These are phyloP conservation scores for Fusarium pilosicola DNA, from an alignment of 2,329 filamentous ascomycete genomes.

Conservation along the genomic window DNA sequence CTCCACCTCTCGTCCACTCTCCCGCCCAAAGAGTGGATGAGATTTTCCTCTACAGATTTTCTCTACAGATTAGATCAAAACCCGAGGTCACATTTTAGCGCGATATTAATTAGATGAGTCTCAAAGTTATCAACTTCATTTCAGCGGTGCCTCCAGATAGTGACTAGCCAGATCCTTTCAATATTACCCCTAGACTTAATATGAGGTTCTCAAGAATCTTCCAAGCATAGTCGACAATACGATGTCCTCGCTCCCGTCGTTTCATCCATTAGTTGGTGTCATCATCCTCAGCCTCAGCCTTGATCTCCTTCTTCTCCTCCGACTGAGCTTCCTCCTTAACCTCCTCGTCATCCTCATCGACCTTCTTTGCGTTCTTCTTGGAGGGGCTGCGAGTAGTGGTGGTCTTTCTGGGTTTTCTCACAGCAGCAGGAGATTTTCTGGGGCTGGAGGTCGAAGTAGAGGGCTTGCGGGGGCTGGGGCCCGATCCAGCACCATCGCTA, in stretches of 20 bases:
- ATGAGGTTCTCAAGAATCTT: neutral
- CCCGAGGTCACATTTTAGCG: neutral
- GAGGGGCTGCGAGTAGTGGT: constrained; percentile 43
- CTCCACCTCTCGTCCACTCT: neutral
- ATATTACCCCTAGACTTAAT: neutral
- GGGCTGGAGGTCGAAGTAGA: constrained; percentile 29
- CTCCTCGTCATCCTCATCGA: constrained; percentile 42
- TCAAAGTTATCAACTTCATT: neutral
- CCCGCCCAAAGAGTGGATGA: neutral
- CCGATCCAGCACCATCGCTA: constrained; percentile 26
- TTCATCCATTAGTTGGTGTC: neutral
- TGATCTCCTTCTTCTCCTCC: constrained; percentile 19
- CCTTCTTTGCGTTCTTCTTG: constrained; percentile 48
- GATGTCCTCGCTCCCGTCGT: neutral
- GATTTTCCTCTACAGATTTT: neutral
- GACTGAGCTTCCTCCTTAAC: constrained; percentile 24
- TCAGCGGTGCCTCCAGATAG: neutral
- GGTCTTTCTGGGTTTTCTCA: constrained; percentile 49
- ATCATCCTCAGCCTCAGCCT: constrained; percentile 1
- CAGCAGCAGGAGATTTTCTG: constrained; percentile 42
- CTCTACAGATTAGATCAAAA: neutral
- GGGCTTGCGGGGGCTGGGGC: constrained; percentile 41
- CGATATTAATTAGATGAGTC: neutral
- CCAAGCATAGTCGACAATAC: neutral
- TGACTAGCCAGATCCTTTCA: constrained; percentile 8